Percentiles rank a stretch among this genome's conserved stretches.
Conservation (phyloP, 1,284 basidiomycete genomes). For the Fomes fomentarius region DNA sequence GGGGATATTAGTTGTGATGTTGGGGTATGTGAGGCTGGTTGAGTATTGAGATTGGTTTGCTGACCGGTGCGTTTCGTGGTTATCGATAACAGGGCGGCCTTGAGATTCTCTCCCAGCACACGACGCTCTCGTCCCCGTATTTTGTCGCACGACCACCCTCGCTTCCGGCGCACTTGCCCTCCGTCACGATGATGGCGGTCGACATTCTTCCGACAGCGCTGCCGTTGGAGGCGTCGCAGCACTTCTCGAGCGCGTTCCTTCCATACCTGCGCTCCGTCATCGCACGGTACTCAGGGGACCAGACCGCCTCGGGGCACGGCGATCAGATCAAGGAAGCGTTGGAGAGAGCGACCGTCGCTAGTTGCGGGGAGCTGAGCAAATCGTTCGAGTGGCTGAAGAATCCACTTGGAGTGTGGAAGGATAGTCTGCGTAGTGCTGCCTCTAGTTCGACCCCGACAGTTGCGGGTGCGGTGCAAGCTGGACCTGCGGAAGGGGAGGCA, state of each 20-base stretch:
- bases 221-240: slow-evolving; percentile 77
- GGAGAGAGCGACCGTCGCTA: slow-evolving; percentile 72
- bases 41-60: no score
- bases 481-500: not conserved
- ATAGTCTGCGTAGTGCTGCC: slow-evolving; percentile 10
- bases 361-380: slow-evolving; percentile 54
- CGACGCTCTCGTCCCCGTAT: slow-evolving; percentile 79
- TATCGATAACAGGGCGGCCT: slow-evolving; percentile 70
- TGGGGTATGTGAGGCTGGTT: slow-evolving; percentile 62
- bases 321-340: slow-evolving; percentile 49
- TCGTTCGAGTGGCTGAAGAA: slow-evolving; percentile 63
- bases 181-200: slow-evolving; percentile 80
- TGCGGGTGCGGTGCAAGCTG: not conserved
- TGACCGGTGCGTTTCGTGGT: no score
- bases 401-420: slow-evolving; percentile 50
- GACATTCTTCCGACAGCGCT: slow-evolving; percentile 89
- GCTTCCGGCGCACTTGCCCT: slow-evolving; percentile 50
- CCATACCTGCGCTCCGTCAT: slow-evolving; percentile 74
- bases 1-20: slow-evolving; percentile 90
- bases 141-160: slow-evolving; percentile 54
- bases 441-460: not conserved
- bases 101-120: slow-evolving; percentile 76
- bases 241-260: slow-evolving; percentile 70
- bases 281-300: slow-evolving; percentile 34
- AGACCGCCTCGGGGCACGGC: slow-evolving; percentile 19